Evolutionary conservation across 345 rosid species (phyloP), one percentile per base, ranked within the genome.

Genomic region (Gossypium ekmanianum): DNA sequence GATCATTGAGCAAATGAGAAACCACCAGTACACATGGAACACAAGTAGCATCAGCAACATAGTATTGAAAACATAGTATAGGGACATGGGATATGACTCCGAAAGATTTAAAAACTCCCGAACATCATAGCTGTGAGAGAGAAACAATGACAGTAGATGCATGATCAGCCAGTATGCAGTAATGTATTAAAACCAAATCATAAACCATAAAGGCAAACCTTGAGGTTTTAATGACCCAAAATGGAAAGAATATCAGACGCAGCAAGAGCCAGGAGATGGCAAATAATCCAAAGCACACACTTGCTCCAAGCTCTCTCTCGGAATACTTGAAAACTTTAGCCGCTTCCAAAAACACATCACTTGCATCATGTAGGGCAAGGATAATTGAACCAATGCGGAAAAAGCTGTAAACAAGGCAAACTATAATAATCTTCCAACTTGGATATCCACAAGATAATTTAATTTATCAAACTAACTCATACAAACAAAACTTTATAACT

Each of bases 1-100:
- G 66, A 93, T 91, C 99, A 93, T 95, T 44, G 92, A 81, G 75
- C 82, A 91, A 65, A 96, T 96, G 73, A 96, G 94, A 83, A 81
- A 70, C 99, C 98, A 96, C 99, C 99, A 96, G 81, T 96, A 96
- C 63, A 93, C 79, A 82, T 96, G 99, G 91, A 93, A 96, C 39
- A 89, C 91, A 72, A 96, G 87, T 71, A 96, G 83, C 85, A 69
- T 91, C 85, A 96, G 82, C 79, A 96, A 76, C 98, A 93, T 77
- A 29, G 97, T 90, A 83, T 96, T 96, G 88, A 89, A 90, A 52
- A 83, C 79, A 77, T 95, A 95, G 87, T 91, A 95, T 77, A 88
- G 13, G 41, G 75, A 56, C 12, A 50, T 83, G 77, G 65, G 72
- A 65, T 81, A 81, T 69, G 63, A 45, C 77, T 85, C 72, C 27